Evolutionary conservation across 257 asterid genomes (phyloP), one percentile per base, ranked within the genome.

Genomic region (Dorcoceras hygrometricum): DNA sequence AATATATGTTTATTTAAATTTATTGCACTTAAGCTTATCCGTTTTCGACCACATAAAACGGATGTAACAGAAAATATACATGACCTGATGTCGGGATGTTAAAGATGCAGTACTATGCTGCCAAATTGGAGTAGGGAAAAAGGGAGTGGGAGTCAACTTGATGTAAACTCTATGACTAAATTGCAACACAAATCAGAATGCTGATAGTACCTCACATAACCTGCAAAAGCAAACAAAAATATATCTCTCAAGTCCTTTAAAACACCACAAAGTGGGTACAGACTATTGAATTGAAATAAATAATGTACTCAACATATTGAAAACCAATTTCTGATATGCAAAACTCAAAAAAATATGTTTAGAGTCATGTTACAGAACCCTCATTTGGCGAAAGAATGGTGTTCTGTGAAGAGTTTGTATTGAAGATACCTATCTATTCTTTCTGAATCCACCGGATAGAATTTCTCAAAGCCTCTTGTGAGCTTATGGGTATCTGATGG

Each of bases 341-440:
- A 39, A n/a, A 39, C n/a, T 39, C 0, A 12, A 39, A 39, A 39
- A 12, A 39, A 2, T 0, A 34, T 1, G 14, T 34, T 53, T 61
- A 46, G 31, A 55, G 39, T 62, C 57, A 55, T 56, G 19, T 20
- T 34, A 14, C 32, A 66, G 36, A 59, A 66, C 46, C 55, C 6
- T 19, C 63, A 39, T 62, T 73, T 39, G 32, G 53, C 22, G 18
- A 39, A 11, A 39, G 11, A 29, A 6, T 34, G 14, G 20, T 6
- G 46, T 57, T 32, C 24, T n/a, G 14, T 54, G 66, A 9, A 18
- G 46, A 32, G 46, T 59, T 12, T 27, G 5, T 32, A 11, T 25
- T 32, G 34, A 70, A 28, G 9, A 16, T 73, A 89, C 97, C 98
- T 83, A 65, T 77, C 76, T 54, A 87, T 77, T 71, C 94, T 79